Percentiles rank a stretch among this genome's conserved stretches.
Evolutionary conservation across 2,329 filamentous ascomycete genomes (phyloP).

Genomic region (Diaporthe humulicola): DNA sequence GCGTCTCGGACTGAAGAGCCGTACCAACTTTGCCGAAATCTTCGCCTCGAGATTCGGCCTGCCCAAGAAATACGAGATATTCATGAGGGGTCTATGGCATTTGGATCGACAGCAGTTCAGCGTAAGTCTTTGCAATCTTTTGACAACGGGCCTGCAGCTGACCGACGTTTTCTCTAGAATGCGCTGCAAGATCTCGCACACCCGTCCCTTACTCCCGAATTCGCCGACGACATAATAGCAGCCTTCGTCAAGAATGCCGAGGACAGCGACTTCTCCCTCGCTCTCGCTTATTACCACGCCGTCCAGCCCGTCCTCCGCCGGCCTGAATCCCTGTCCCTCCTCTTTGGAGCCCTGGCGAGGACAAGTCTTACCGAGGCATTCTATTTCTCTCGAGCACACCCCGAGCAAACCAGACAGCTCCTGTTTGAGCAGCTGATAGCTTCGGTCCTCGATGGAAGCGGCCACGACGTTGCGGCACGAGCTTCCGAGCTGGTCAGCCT

Average conservation of each 20-base stretch:
- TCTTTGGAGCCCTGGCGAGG: slow-evolving; percentile 77
- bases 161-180: slow-evolving; percentile 54
- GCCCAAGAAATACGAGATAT: slow-evolving; percentile 81
- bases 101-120: slow-evolving; percentile 80
- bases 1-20: slow-evolving; percentile 56
- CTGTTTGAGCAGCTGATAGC: slow-evolving; percentile 77
- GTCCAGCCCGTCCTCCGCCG: slow-evolving; percentile 80
- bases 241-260: slow-evolving; percentile 74
- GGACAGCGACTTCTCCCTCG: slow-evolving; percentile 71
- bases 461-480: slow-evolving; percentile 62
- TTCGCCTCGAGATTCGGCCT: slow-evolving; percentile 76
- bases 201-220: slow-evolving; percentile 83
- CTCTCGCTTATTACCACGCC: slow-evolving; percentile 84
- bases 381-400: slow-evolving; percentile 77
- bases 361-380: slow-evolving; percentile 81
- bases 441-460: slow-evolving; percentile 63
- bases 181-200: slow-evolving; percentile 84
- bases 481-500: slow-evolving; percentile 79
- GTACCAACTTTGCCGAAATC: slow-evolving; percentile 60
- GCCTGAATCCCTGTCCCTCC: slow-evolving; percentile 71
- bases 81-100: slow-evolving; percentile 86
- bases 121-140: slow-evolving; percentile 53
- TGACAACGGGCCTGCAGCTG: background rate
- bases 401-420: slow-evolving; percentile 70
- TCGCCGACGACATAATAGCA: slow-evolving; percentile 84